A percentile compares a stretch with the other conserved stretches of the same genome.
These are phyloP conservation scores for Candida wancherniae DNA, from an alignment of 805 yeast species.

Conservation along the genomic window DNA sequence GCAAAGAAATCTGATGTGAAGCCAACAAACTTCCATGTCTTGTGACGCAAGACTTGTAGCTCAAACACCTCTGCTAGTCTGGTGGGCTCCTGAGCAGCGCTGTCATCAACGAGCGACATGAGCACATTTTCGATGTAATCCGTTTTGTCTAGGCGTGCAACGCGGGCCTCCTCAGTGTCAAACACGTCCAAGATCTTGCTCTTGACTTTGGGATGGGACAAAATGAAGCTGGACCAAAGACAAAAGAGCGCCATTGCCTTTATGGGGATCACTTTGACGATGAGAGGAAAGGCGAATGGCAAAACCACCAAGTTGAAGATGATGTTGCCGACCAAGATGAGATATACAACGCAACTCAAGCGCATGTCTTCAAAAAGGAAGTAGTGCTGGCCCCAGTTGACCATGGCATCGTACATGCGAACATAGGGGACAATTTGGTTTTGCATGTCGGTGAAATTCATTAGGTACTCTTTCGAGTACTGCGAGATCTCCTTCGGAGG, in stretches of 20 bases:
- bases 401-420: conserved; percentile 52
- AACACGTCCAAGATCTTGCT: conserved; percentile 42
- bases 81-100: conserved; percentile 5
- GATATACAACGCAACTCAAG: conserved; percentile 49
- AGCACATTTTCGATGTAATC: conserved; percentile 44
- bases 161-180: conserved; percentile 62
- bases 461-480: conserved; percentile 67
- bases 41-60: conserved; percentile 51
- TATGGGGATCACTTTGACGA: conserved; percentile 25
- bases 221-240: conserved; percentile 46
- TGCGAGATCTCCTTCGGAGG: conserved; percentile 73
- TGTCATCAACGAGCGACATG: conserved; percentile 11
- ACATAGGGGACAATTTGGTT: conserved; percentile 71
- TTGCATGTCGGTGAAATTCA: conserved; percentile 80
- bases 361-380: conserved; percentile 62
- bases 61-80: conserved; percentile 64
- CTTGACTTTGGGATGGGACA: conserved; percentile 53
- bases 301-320: conserved; percentile 20
- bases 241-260: conserved; percentile 29
- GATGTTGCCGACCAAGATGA: conserved; percentile 28
- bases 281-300: conserved; percentile 26
- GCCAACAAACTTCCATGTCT: conserved; percentile 63
- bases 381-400: conserved; percentile 47
- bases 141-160: conserved; percentile 43
- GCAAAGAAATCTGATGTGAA: conserved; percentile 53